These are phyloP conservation scores for Leishmania turanica DNA, from an alignment of 208 protist genomes.

Conservation along the genomic window DNA sequence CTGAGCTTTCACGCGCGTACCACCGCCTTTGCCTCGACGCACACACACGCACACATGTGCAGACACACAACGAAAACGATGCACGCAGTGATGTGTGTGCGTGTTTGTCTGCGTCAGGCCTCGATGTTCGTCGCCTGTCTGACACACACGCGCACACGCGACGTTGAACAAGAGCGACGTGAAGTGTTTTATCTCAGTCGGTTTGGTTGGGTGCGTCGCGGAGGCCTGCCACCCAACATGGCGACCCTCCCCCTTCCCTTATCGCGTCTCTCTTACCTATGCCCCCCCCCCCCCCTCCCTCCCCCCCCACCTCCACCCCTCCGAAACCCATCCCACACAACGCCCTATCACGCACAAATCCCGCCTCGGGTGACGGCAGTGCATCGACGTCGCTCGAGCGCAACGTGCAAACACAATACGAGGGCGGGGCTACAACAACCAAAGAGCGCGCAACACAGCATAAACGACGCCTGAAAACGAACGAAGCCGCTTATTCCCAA, in stretches of 20 bases:
- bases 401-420: not conserved
- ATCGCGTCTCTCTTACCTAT: not conserved
- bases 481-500: not conserved
- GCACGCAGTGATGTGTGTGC: not conserved
- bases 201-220: too few species aligned
- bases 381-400: not conserved
- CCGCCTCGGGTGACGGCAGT: not conserved
- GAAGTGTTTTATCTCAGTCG: too few species aligned
- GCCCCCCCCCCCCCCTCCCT: too few species aligned
- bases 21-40: not conserved
- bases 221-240: not conserved
- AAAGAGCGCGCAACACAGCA: not conserved
- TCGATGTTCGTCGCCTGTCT: not conserved
- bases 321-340: not conserved
- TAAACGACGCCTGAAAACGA: not conserved
- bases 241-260: not conserved
- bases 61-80: too few species aligned
- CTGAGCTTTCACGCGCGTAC: not conserved
- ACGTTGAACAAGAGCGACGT: too few species aligned
- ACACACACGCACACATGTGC: too few species aligned
- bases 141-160: too few species aligned
- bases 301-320: not conserved
- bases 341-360: not conserved
- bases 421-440: not conserved
- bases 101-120: not conserved